Conservation (phyloP, 495 filamentous ascomycete species). For the Daldinia caldariorum region DNA sequence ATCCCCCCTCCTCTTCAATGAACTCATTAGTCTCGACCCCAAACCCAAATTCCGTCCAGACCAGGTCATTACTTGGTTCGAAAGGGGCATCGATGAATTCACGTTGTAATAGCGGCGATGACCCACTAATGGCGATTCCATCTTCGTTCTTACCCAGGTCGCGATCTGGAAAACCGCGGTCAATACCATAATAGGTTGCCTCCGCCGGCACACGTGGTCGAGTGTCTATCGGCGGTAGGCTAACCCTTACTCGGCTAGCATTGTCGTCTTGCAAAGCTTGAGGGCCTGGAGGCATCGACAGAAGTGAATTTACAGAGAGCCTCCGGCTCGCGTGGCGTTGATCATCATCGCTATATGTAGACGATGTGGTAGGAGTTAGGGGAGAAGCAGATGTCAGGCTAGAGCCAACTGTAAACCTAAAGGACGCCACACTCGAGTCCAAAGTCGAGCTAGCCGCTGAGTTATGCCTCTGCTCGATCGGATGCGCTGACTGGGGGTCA, state of each 20-base stretch:
- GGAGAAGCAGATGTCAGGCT: constrained; percentile 50
- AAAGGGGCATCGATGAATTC: constrained; percentile 36
- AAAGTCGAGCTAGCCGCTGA: constrained; percentile 47
- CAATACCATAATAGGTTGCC: constrained; percentile 68
- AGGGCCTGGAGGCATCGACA: constrained; percentile 43
- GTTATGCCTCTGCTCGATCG: constrained; percentile 41
- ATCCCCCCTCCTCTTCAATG: constrained; percentile 65
- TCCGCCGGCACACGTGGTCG: constrained; percentile 43
- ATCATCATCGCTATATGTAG: constrained; percentile 55
- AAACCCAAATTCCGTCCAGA: constrained; percentile 56
- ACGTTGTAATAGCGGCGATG: constrained; percentile 54
- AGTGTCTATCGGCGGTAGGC: constrained; percentile 43
- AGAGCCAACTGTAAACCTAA: constrained; percentile 42
- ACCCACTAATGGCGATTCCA: constrained; percentile 55
- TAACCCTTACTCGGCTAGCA: constrained; percentile 29
- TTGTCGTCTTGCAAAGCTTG: constrained; percentile 43
- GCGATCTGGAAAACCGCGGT: constrained; percentile 72
- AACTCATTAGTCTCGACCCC: constrained; percentile 58
- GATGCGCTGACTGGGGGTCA: constrained; percentile 33
- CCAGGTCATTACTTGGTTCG: constrained; percentile 34
- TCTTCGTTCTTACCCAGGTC: constrained; percentile 78
- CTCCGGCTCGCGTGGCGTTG: constrained; percentile 41
- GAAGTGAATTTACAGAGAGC: constrained; percentile 47
- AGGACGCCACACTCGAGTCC: constrained; percentile 43
- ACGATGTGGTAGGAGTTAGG: constrained; percentile 59